Conservation (phyloP, 441 rosid species). For the Bruguiera hainesii region DNA sequence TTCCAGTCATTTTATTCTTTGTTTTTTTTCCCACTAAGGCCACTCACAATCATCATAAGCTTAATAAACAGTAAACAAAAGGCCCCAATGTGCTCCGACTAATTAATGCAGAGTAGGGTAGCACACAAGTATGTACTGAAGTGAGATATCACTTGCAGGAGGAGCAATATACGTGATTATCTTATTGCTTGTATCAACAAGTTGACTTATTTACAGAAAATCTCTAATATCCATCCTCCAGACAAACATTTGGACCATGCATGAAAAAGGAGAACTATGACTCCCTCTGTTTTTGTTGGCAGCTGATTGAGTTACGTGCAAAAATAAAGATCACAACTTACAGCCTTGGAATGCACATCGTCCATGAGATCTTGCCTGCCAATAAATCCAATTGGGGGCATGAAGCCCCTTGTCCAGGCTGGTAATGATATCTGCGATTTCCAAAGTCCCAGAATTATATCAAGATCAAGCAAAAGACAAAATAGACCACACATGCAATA, state of each 20-base stretch:
- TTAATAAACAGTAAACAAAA: no score
- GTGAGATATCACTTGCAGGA: no score
- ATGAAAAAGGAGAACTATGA: background rate
- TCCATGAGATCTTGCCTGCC: constrained; percentile 9
- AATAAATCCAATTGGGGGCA: constrained; percentile 5
- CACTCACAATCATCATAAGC: no score
- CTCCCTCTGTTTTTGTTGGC: constrained; percentile 3
- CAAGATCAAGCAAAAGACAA: background rate
- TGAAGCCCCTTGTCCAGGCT: no score
- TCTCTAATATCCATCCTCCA: constrained; percentile 12
- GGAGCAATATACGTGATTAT: background rate
- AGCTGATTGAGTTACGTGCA: constrained; percentile 7
- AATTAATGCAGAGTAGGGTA: no score
- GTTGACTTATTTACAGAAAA: constrained; percentile 24
- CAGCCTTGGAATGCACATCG: constrained; percentile 22
- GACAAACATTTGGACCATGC: constrained; percentile 8
- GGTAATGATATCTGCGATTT: constrained; percentile 1
- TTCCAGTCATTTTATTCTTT: no score
- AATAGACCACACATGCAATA: background rate
- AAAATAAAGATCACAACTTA: constrained; percentile 21
- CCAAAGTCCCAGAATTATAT: constrained; percentile 18
- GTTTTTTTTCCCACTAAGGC: no score
- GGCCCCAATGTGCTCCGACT: no score
- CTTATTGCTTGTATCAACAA: constrained; percentile 12
- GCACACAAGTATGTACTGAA: background rate